A percentile compares a stretch with the other conserved stretches of the same genome.
These are phyloP conservation scores for Avena sativa DNA, from an alignment of 176 grass and related monocot species.

Conservation along the genomic window DNA sequence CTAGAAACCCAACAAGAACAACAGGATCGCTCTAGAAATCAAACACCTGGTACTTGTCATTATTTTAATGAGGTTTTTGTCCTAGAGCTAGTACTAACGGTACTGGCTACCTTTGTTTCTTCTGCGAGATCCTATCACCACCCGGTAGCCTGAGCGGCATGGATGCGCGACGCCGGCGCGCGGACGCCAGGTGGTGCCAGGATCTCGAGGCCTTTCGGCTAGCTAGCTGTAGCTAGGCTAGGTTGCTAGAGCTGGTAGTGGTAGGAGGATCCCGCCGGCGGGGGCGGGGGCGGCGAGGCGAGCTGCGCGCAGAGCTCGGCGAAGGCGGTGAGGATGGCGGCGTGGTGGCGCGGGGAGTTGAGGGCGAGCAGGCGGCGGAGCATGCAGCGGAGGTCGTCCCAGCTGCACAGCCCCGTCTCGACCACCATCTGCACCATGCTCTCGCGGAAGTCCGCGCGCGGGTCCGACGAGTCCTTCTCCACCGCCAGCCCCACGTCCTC, in stretches of 20 bases:
- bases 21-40: background rate
- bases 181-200: conserved; percentile 50
- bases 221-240: background rate
- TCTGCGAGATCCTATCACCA: conserved; percentile 61
- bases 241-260: background rate
- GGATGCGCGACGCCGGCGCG: background rate
- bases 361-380: conserved; percentile 87
- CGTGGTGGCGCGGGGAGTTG: conserved; percentile 89
- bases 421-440: conserved; percentile 96
- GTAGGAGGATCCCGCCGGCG: background rate
- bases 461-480: conserved; percentile 96
- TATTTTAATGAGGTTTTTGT: background rate
- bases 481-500: conserved; percentile 74
- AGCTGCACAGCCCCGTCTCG: conserved; percentile 86
- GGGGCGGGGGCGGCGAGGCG: conserved; percentile 32
- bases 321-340: conserved; percentile 94
- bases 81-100: conserved; percentile 2
- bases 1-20: background rate
- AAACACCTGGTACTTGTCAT: background rate
- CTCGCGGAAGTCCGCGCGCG: conserved; percentile 79
- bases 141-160: conserved; percentile 33
- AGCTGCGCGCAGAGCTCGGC: conserved; percentile 81
- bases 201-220: conserved; percentile 46
- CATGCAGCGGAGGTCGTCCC: conserved; percentile 85
- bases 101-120: conserved; percentile 4